A percentile compares a stretch with the other conserved stretches of the same genome.
These are phyloP conservation scores for Lactarius hatsudake DNA, from an alignment of 768 basidiomycete species.

Conservation along the genomic window DNA sequence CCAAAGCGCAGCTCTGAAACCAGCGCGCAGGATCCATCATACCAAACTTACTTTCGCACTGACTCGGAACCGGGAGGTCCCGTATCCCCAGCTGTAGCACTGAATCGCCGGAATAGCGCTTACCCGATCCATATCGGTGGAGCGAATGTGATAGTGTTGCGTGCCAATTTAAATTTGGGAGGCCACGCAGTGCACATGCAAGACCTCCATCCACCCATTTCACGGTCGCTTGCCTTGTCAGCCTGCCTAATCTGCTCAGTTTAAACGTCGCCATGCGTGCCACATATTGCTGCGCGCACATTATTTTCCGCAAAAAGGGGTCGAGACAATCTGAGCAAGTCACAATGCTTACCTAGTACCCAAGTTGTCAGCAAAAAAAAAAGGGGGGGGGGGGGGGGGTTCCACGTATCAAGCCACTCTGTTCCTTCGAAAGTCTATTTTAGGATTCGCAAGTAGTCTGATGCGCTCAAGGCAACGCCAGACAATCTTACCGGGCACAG, in stretches of 20 bases:
- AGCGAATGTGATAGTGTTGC: neutral
- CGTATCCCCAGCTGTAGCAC: neutral
- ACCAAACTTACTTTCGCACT: neutral
- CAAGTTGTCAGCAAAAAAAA: no score
- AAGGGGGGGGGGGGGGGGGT: no score
- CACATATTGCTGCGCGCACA: neutral
- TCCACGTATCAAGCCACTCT: neutral
- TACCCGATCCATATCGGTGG: neutral
- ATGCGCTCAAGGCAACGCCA: neutral
- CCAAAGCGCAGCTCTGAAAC: neutral
- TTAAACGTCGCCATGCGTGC: neutral
- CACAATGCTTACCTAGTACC: neutral
- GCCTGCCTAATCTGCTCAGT: no score
- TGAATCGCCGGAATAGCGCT: neutral
- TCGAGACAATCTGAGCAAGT: neutral
- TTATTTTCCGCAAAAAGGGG: neutral
- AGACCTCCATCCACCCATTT: neutral
- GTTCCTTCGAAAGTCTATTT: neutral
- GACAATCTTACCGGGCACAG: no score
- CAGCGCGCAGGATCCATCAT: neutral
- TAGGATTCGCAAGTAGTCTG: neutral
- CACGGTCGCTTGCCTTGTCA: neutral
- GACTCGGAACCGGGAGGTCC: neutral
- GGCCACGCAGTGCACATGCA: neutral
- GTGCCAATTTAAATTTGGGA: neutral